Base-by-base conservation (phyloP, 345 rosid genomes). In the Euphorbia tirucalli region DNA sequence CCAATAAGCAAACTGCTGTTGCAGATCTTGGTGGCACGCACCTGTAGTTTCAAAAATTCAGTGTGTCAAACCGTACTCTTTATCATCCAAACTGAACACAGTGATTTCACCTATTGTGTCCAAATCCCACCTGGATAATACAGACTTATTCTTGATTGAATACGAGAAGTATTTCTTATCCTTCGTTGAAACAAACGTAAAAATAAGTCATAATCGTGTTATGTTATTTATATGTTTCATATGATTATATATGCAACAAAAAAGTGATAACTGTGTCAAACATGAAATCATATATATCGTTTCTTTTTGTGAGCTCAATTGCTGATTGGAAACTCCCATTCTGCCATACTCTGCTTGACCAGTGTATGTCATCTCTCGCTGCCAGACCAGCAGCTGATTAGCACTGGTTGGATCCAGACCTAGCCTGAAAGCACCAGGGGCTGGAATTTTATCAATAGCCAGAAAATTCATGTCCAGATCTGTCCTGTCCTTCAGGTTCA, bases 391-490 rank as follows among this genome's bases (percentile, higher is more conserved):
- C 58, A 89, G 73, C 74, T 89, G 87, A 31, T 77, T 62, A 0
- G 73, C 58, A 27, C 78, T 79, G 18, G 65, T 70, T 52, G 85
- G 84, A 49, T 87, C 88, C 48, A 85, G 74, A 70, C 90, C 85
- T 4, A 90, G 81, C 63, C 73, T 79, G 85, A 89, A 89, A n/a
- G 90, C 87, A 27, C 95, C 92, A 4, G 87, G 76, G 35, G 77
- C 35, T 24, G 90, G 90, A 68, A 76, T 55, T 67, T 78, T 71
- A 28, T 81, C 71, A 55, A 82, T 65, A 76, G 52, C 92, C 89
- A 82, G 14, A 90, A 90, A 71, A 80, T 74, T 7, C 83, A 72
- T 0, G 84, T 70, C 75, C 85, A 77, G 68, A 83, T 88, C 32
- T 80, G 66, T n/a, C 82, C 82, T 11, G 83, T 84, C n/a, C 70